These are phyloP conservation scores for Schwanniomyces vanrijiae DNA, from an alignment of 805 yeast genomes.

Conservation along the genomic window DNA sequence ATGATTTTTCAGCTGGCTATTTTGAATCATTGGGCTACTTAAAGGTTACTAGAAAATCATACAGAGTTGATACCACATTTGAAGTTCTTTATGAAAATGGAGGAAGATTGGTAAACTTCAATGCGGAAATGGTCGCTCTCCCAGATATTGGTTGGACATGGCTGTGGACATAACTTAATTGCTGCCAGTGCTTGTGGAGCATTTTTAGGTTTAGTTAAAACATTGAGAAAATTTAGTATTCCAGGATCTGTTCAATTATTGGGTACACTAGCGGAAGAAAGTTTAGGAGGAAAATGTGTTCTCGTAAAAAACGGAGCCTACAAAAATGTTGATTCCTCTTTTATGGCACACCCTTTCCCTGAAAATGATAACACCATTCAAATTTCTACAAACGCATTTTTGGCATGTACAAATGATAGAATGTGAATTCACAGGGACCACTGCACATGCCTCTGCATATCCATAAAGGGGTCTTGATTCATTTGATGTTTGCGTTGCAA, in stretches of 20 bases:
- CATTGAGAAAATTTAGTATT: conserved; percentile 16
- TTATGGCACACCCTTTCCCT: conserved; percentile 24
- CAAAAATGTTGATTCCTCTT: conserved; percentile 17
- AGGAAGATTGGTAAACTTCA: conserved; percentile 14
- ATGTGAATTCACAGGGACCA: conserved; percentile 20
- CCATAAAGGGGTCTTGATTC: conserved; percentile 30
- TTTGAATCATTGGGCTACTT: conserved; percentile 19
- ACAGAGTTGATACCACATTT: conserved; percentile 21
- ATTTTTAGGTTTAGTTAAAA: conserved; percentile 14
- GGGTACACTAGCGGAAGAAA: conserved; percentile 30
- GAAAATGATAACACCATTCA: neutral
- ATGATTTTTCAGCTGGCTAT: conserved; percentile 16
- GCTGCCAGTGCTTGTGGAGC: conserved; percentile 19
- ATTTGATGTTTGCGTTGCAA: conserved; percentile 22
- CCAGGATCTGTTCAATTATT: conserved; percentile 24
- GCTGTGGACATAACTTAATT: conserved; percentile 28
- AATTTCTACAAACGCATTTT: conserved; percentile 12
- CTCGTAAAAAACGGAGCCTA: conserved; percentile 24
- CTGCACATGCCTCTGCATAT: conserved; percentile 26
- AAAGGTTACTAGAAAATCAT: conserved; percentile 20
- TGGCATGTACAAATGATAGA: conserved; percentile 11
- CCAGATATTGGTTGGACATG: conserved; percentile 30
- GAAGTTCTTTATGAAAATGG: conserved; percentile 9
- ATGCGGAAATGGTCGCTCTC: conserved; percentile 26
- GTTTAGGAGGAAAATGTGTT: conserved; percentile 23